A percentile compares a stretch with the other conserved stretches of the same genome.
phyloP scores from a whole-genome alignment of 192 early-diverging fungal genomes.

The Coemansia sp. region DNA sequence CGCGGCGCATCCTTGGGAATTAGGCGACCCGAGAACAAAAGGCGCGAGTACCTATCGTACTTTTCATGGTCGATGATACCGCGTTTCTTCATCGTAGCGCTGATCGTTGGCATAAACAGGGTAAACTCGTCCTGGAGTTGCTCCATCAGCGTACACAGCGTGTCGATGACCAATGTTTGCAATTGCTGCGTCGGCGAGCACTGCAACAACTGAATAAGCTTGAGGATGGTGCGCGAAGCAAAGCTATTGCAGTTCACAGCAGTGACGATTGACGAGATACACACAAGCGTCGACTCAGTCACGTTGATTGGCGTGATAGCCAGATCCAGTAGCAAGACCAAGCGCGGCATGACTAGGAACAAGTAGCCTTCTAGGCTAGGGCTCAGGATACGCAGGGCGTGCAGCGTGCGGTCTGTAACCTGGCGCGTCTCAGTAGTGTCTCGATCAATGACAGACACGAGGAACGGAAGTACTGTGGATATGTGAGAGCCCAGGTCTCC shows the following conservation, averaged over 20 bases:
- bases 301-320: conserved; percentile 63
- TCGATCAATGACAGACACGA: conserved; percentile 82
- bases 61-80: conserved; percentile 64
- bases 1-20: conserved; percentile 10
- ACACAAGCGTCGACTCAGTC: conserved; percentile 66
- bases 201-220: conserved; percentile 75
- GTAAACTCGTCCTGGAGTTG: conserved; percentile 85
- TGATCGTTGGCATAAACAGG: conserved; percentile 85
- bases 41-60: conserved; percentile 75
- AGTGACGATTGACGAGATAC: conserved; percentile 72
- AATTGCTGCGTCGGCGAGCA: conserved; percentile 54
- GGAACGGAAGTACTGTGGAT: conserved; percentile 75
- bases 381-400: conserved; percentile 81
- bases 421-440: conserved; percentile 73
- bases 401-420: conserved; percentile 67
- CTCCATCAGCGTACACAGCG: conserved; percentile 76
- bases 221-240: conserved; percentile 84
- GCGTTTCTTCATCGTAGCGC: conserved; percentile 69
- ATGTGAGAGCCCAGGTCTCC: conserved; percentile 87
- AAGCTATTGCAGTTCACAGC: conserved; percentile 83
- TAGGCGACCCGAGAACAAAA: conserved; percentile 76
- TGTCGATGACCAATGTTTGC: conserved; percentile 73
- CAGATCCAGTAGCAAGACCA: conserved; percentile 80
- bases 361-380: conserved; percentile 91
- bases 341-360: conserved; percentile 83